phyloP scores from a whole-genome alignment of 306 rosid genomes.

The Rubus idaeus region DNA sequence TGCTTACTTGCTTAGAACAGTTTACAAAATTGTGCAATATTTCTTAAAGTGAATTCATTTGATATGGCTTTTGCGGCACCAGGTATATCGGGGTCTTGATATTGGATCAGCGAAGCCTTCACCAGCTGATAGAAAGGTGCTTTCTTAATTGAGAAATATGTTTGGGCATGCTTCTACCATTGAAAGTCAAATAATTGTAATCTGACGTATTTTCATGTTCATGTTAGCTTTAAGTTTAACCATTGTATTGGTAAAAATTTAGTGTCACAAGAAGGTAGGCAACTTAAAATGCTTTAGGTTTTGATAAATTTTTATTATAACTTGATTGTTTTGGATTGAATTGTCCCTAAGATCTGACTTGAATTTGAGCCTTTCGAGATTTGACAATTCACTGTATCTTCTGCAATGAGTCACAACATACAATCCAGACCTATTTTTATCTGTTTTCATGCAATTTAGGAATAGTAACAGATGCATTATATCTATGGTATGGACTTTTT shows the following conservation, averaged over 20 bases:
- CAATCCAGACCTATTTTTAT: neutral
- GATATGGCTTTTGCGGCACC: constrained; percentile 24
- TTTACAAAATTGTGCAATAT: neutral
- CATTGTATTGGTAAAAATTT: neutral
- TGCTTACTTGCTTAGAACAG: neutral
- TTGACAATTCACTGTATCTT: neutral
- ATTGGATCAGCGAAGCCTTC: constrained; percentile 96
- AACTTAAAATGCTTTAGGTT: neutral
- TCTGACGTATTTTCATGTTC: neutral
- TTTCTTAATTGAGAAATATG: constrained; percentile 20
- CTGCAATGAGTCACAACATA: neutral
- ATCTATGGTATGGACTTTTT: neutral
- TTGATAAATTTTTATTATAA: no score
- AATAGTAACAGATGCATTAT: neutral
- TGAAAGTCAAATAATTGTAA: neutral
- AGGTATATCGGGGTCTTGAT: constrained; percentile 91
- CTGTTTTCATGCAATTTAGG: neutral
- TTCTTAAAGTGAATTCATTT: neutral
- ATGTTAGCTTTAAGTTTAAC: neutral
- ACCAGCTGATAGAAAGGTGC: constrained; percentile 65
- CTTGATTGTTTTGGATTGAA: neutral
- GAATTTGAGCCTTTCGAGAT: neutral
- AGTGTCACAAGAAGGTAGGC: neutral
- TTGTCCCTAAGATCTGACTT: neutral
- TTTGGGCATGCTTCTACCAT: neutral